Evolutionary conservation across 306 rosid species (phyloP), one percentile per base, ranked within the genome.

Genomic region (Quercus glauca): DNA sequence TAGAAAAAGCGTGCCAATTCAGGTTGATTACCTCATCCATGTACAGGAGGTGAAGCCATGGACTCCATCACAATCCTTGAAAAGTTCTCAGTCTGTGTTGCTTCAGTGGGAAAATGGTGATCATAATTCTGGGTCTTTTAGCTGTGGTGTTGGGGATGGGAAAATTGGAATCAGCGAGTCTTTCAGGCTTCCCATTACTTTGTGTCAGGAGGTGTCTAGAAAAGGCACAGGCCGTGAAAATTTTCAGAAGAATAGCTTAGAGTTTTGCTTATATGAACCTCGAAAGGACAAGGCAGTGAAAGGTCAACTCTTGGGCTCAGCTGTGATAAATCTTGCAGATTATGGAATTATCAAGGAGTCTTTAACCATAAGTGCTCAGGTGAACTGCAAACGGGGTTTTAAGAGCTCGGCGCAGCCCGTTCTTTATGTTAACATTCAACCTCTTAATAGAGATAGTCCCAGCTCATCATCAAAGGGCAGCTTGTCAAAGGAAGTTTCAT

Each of bases 41-140:
- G 87, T 91, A 79, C 84, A 76, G 82, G 97, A 90, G 88, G 84
- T 93, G 73, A 91, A 81, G 70, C 98, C 98, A 33, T 93, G 98
- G 98, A 90, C 93, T 13, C 86, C 88, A 55, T 87, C 92, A 56
- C 83, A 85, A 80, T 84, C 94, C 63, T 65, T 75, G 78, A 88
- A 55, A 79, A 86, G 91, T 31, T 77, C 69, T 81, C 89, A 83
- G 65, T 86, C 92, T 29, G 88, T 93, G 55, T 37, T 86, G 10
- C 87, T 93, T 79, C 92, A 87, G 68, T 93, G 98, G 97, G 92
- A 82, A 74, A 89, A 88, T 79, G 98, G 92, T 45, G 93, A 84
- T 74, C 76, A 82, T 9, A 84, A 41, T 63, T 85, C 86, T 21
- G 93, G 95, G 57, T 88, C 90, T 25, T 55, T 83, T 23, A 55